Evolutionary conservation across 2,329 filamentous ascomycete genomes (phyloP).

Genomic region (Cercospora zeina): DNA sequence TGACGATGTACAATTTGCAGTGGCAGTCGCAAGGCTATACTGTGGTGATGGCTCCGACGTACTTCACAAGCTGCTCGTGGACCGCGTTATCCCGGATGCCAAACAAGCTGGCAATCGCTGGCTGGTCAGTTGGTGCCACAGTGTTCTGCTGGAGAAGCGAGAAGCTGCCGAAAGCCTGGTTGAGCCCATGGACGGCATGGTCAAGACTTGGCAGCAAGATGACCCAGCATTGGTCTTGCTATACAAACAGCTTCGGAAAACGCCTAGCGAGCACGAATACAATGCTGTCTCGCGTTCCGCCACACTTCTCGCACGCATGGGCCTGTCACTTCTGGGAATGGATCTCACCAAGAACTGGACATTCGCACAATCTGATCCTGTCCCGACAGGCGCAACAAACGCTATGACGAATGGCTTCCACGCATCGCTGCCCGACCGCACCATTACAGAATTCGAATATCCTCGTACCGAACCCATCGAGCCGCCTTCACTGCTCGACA

Average conservation of each 20-base stretch:
- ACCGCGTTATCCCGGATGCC: constrained; percentile 75
- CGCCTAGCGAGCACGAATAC: constrained; percentile 53
- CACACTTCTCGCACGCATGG: constrained; percentile 40
- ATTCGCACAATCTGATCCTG: constrained; percentile 50
- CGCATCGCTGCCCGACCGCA: constrained; percentile 33
- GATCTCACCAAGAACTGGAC: constrained; percentile 84
- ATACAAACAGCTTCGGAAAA: constrained; percentile 80
- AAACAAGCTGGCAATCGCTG: constrained; percentile 83
- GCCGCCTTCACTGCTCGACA: constrained; percentile 30
- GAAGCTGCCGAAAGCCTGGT: constrained; percentile 79
- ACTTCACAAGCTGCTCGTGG: constrained; percentile 70
- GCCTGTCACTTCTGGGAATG: constrained; percentile 84
- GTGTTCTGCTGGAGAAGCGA: constrained; percentile 79
- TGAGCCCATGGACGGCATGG: constrained; percentile 65
- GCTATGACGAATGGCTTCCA: constrained; percentile 19
- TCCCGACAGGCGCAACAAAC: constrained; percentile 12
- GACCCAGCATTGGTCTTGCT: constrained; percentile 86
- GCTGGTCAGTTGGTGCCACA: constrained; percentile 94
- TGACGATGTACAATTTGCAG: constrained; percentile 83
- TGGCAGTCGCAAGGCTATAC: constrained; percentile 83
- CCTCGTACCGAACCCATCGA: constrained; percentile 13
- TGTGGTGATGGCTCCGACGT: constrained; percentile 80
- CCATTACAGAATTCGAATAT: constrained; percentile 12
- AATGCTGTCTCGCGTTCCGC: constrained; percentile 83
- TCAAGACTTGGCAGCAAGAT: constrained; percentile 71